A percentile compares a stretch with the other conserved stretches of the same genome.
phyloP scores from a whole-genome alignment of 164 flowering plant species.

The Piper betle region DNA sequence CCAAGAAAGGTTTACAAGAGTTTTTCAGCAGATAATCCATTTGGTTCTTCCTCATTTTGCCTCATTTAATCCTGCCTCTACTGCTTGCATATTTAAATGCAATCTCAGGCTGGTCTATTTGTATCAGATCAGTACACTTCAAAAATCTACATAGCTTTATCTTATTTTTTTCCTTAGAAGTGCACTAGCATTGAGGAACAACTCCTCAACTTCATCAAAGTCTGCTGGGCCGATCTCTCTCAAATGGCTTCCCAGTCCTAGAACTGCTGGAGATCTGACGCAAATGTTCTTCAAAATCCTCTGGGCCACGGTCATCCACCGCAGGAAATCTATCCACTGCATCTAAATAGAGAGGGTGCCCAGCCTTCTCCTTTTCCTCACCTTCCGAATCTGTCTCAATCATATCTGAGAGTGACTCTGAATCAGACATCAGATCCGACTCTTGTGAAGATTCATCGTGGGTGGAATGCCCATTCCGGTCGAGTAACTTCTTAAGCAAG shows the following conservation, averaged over 20 bases:
- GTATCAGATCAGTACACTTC: no score
- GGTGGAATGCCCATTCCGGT: slow-evolving; percentile 11
- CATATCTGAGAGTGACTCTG: slow-evolving; percentile 73
- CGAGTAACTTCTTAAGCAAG: slow-evolving; percentile 23
- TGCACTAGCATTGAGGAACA: slow-evolving; percentile 63
- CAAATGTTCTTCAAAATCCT: slow-evolving; percentile 63
- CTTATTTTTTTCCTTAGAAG: slow-evolving; percentile 56
- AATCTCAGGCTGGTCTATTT: no score
- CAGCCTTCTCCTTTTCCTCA: slow-evolving; percentile 28
- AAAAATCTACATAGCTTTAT: slow-evolving; percentile 3
- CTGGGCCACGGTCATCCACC: slow-evolving; percentile 24
- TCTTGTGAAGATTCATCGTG: slow-evolving; percentile 28
- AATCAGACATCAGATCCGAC: slow-evolving; percentile 34
- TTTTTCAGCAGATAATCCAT: no score
- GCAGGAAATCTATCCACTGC: slow-evolving; percentile 55
- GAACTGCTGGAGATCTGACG: slow-evolving; percentile 41
- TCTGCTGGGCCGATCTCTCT: slow-evolving; percentile 26
- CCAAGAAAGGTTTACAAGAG: no score
- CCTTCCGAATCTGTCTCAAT: slow-evolving; percentile 74
- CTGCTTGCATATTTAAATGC: no score
- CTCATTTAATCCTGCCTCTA: no score
- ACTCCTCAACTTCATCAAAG: slow-evolving; percentile 73
- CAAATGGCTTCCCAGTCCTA: slow-evolving; percentile 15
- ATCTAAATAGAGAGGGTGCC: slow-evolving; percentile 50
- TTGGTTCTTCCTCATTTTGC: no score